Base-by-base conservation (phyloP, 257 asterid genomes). In the Mitragyna speciosa region DNA sequence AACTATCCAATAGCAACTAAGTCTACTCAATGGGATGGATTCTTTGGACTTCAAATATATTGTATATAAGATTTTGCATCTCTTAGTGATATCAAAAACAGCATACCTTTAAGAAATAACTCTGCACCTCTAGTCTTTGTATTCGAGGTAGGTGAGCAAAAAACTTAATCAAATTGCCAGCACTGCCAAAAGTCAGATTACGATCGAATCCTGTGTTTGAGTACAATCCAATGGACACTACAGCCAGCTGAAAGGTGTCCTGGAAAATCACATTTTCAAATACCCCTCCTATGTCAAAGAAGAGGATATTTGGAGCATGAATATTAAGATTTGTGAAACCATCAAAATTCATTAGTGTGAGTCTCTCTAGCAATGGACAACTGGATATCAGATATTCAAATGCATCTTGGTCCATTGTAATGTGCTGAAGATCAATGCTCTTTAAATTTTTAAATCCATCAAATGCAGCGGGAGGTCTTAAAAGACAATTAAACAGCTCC, bases 391-490 rank as follows among this genome's bases (percentile, higher is more conserved):
- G 85, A 81, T 84, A 79, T 82, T 93, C 98, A 84, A 95, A 95
- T 54, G 91, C 94, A 84, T 75, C 82, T 80, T 95, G 99, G 54
- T 95, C 98, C 97, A 95, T 95, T 48, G 97, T 92, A 76, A 95
- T 93, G 82, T 91, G 98, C 90, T 95, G 99, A 84, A 95, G 98
- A 85, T 95, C 98, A 39, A 95, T 94, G 86, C 97, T 95, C 84
- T 91, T 92, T 89, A 95, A 87, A 84, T 83, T 87, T 83, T 83
- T 91, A 83, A 92, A 95, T 78, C 99, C 99, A 80, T 63, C 66
- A 83, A 95, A 95, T 69, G 84, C 77, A 70, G 73, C 59, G 24
- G 95, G 93, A 58, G 97, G 97, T 79, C 87, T 93, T 66, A 95
- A 85, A 52, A 93, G 94, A 86, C 99, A 93, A 84, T 93, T 95